A percentile compares a stretch with the other conserved stretches of the same genome.
Conservation (phyloP, 1,284 basidiomycete species). For the Malassezia restricta region DNA sequence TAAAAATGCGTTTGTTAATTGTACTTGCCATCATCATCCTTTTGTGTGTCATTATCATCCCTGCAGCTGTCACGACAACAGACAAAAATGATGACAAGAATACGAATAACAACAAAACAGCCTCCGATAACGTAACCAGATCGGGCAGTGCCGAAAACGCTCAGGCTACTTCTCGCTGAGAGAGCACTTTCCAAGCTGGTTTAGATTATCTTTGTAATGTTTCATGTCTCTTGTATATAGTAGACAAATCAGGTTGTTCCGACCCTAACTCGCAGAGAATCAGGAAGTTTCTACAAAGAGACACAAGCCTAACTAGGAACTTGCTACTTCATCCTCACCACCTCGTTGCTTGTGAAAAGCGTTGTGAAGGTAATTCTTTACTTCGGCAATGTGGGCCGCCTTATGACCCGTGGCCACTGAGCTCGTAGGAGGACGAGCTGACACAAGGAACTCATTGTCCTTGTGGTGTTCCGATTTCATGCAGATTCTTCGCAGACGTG, state of each 20-base stretch:
- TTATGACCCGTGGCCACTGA: conserved; percentile 76
- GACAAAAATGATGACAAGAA: background rate
- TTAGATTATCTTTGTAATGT: too few species aligned
- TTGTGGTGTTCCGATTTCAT: conserved; percentile 58
- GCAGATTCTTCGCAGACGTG: conserved; percentile 51
- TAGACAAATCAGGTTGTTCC: too few species aligned
- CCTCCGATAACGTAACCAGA: background rate
- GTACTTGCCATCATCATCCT: conserved; percentile 40
- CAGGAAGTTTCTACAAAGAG: too few species aligned
- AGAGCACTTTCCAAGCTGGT: too few species aligned
- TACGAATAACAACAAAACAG: background rate
- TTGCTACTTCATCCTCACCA: background rate
- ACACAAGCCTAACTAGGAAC: too few species aligned
- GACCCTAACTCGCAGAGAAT: too few species aligned
- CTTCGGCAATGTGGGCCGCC: conserved; percentile 49
- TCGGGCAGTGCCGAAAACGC: background rate
- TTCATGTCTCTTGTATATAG: too few species aligned
- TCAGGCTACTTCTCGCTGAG: too few species aligned
- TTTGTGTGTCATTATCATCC: conserved; percentile 41
- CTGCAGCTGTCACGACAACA: conserved; percentile 6
- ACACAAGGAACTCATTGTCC: conserved; percentile 53
- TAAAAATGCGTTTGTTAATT: conserved; percentile 29
- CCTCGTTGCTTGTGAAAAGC: conserved; percentile 30
- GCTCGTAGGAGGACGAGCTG: conserved; percentile 36
- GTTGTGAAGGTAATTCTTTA: conserved; percentile 30